These are phyloP conservation scores for Plasmopara muralis DNA, from an alignment of 352 stramenopile genomes.

Conservation along the genomic window DNA sequence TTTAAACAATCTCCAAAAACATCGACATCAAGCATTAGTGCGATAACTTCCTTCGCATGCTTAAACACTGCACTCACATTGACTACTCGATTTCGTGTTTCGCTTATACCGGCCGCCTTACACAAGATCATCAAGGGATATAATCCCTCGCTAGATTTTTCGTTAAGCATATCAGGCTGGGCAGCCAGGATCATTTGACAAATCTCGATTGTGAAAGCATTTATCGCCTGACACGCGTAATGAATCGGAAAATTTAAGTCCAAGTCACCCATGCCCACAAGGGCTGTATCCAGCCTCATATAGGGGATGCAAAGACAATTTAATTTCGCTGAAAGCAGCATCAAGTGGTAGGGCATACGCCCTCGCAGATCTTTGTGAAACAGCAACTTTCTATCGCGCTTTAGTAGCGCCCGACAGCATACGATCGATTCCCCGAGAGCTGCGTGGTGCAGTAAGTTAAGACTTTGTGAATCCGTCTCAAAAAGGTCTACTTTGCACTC, in stretches of 20 bases:
- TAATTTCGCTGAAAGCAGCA: constrained; percentile 41
- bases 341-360: constrained; percentile 47
- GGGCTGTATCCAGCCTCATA: constrained; percentile 22
- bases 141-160: constrained; percentile 33
- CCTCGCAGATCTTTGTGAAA: constrained; percentile 47
- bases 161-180: constrained; percentile 27
- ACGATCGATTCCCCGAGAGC: constrained; percentile 30
- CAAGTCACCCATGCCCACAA: constrained; percentile 44
- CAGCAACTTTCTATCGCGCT: constrained; percentile 34
- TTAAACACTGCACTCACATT: constrained; percentile 12
- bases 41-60: constrained; percentile 31
- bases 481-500: constrained; percentile 42
- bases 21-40: constrained; percentile 51
- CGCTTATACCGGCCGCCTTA: constrained; percentile 14
- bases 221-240: constrained; percentile 53
- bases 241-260: constrained; percentile 47
- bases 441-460: constrained; percentile 51
- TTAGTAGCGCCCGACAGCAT: constrained; percentile 36
- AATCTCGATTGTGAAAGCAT: constrained; percentile 38
- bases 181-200: constrained; percentile 36
- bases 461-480: constrained; percentile 36
- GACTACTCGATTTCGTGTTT: background rate
- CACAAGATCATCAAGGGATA: constrained; percentile 51
- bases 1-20: constrained; percentile 50
- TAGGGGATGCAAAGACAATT: constrained; percentile 41